phyloP scores from a whole-genome alignment of 805 yeast genomes.

The Yarrowia sp. region DNA sequence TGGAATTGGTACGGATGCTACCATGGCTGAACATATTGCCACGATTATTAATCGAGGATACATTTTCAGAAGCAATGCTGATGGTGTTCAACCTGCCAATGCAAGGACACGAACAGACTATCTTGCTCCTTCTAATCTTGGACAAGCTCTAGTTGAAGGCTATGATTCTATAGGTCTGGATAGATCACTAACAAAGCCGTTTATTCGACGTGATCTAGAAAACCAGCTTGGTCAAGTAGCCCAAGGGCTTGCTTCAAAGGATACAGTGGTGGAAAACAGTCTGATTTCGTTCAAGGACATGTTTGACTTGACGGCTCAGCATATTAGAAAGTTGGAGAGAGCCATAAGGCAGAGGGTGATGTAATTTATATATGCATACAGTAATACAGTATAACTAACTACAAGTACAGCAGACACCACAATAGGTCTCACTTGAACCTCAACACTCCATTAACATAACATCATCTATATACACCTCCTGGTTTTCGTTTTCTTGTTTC shows the following conservation, averaged over 20 bases:
- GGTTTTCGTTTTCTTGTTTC: not conserved
- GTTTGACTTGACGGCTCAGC: slow-evolving; percentile 1
- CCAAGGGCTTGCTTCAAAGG: slow-evolving; percentile 55
- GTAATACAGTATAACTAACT: not conserved
- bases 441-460: not conserved
- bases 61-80: slow-evolving; percentile 45
- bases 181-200: slow-evolving; percentile 81
- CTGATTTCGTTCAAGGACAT: not conserved
- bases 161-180: slow-evolving; percentile 78
- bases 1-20: slow-evolving; percentile 98
- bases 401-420: too few relatives aligned
- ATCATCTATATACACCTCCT: not conserved
- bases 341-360: not conserved
- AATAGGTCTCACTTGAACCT: too few relatives aligned
- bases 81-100: not conserved
- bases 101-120: slow-evolving; percentile 28
- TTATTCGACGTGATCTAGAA: slow-evolving; percentile 75
- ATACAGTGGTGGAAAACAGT: slow-evolving; percentile 46
- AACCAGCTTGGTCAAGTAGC: slow-evolving; percentile 63
- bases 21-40: slow-evolving; percentile 96
- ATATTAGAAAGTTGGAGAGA: not conserved
- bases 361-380: not conserved
- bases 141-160: slow-evolving; percentile 84
- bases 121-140: slow-evolving; percentile 77
- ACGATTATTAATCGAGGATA: slow-evolving; percentile 70